Conservation (phyloP, 495 filamentous ascomycete genomes). For the Neurospora hispaniola region DNA sequence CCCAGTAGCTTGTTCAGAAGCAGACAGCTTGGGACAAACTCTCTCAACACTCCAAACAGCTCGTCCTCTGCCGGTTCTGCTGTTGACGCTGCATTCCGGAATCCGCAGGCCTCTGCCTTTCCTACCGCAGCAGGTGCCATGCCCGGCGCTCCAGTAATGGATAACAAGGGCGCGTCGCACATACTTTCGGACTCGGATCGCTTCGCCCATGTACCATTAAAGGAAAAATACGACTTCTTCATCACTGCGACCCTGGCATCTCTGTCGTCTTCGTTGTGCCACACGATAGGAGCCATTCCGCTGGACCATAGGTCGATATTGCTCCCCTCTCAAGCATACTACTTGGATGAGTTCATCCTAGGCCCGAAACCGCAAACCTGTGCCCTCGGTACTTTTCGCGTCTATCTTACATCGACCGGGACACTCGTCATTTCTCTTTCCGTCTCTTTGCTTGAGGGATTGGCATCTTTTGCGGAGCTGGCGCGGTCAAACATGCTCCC, state of each 20-base stretch:
- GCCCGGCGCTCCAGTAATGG: slow-evolving; percentile 7
- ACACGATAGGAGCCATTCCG: slow-evolving; percentile 28
- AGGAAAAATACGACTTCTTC: slow-evolving; percentile 34
- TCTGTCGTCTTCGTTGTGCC: slow-evolving; percentile 33
- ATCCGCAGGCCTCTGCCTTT: slow-evolving; percentile 9
- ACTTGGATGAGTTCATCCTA: slow-evolving; percentile 14
- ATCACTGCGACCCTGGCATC: slow-evolving; percentile 34
- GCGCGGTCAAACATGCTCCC: slow-evolving; percentile 23
- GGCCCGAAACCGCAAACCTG: slow-evolving; percentile 13
- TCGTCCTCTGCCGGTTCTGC: slow-evolving; percentile 38
- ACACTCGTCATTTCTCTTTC: slow-evolving; percentile 33
- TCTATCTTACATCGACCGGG: slow-evolving; percentile 38
- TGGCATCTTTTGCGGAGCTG: slow-evolving; percentile 29
- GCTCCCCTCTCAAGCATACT: slow-evolving; percentile 19
- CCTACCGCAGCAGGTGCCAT: background rate
- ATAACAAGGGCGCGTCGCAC: slow-evolving; percentile 19
- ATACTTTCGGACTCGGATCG: slow-evolving; percentile 14
- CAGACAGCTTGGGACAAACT: slow-evolving; percentile 24
- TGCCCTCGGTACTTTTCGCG: slow-evolving; percentile 35
- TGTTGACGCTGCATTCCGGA: slow-evolving; percentile 28
- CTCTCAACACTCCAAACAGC: slow-evolving; percentile 35
- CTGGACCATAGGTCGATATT: slow-evolving; percentile 33
- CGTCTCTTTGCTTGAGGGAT: slow-evolving; percentile 27
- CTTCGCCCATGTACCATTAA: slow-evolving; percentile 18
- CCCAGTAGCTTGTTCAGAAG: slow-evolving; percentile 34